Evolutionary conservation across 164 flowering plant species (phyloP).

Genomic region (Litsea cubeba): DNA sequence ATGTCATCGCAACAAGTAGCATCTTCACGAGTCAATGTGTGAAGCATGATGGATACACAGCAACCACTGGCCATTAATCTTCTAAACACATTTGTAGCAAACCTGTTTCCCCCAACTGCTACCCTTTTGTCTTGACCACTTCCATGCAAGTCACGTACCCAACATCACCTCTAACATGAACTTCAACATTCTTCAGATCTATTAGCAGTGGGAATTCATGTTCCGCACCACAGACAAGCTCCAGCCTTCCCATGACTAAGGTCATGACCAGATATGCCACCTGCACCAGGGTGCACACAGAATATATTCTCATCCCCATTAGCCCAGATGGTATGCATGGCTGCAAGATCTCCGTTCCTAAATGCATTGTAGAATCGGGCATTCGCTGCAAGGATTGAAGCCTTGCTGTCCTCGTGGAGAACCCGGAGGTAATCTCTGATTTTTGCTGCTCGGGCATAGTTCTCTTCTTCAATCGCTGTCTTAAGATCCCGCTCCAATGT

Average conservation of each 20-base stretch:
- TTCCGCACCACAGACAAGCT: slow-evolving; percentile 64
- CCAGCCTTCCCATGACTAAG: slow-evolving; percentile 91
- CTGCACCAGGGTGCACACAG: slow-evolving; percentile 36
- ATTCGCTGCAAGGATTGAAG: slow-evolving; percentile 71
- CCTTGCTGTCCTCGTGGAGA: slow-evolving; percentile 72
- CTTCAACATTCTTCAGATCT: slow-evolving; percentile 59
- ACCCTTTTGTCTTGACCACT: slow-evolving; percentile 82
- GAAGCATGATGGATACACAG: slow-evolving; percentile 91
- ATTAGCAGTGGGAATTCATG: slow-evolving; percentile 80
- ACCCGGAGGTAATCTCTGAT: slow-evolving; percentile 66
- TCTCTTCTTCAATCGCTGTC: slow-evolving; percentile 70
- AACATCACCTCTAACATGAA: slow-evolving; percentile 72
- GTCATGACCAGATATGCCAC: slow-evolving; percentile 56
- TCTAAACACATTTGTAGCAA: slow-evolving; percentile 86
- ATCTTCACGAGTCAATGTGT: slow-evolving; percentile 39
- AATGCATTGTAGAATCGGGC: slow-evolving; percentile 73
- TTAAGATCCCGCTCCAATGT: slow-evolving; percentile 60
- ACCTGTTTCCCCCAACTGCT: slow-evolving; percentile 91
- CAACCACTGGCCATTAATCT: slow-evolving; percentile 71
- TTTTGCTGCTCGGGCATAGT: slow-evolving; percentile 76
- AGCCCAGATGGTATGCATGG: slow-evolving; percentile 62
- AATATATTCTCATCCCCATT: slow-evolving; percentile 59
- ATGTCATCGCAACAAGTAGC: background rate
- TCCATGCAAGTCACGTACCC: slow-evolving; percentile 83
- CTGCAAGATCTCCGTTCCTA: slow-evolving; percentile 46